Evolutionary conservation across 2,329 filamentous ascomycete genomes (phyloP).

Genomic region (Phaeosphaeriaceae sp.): DNA sequence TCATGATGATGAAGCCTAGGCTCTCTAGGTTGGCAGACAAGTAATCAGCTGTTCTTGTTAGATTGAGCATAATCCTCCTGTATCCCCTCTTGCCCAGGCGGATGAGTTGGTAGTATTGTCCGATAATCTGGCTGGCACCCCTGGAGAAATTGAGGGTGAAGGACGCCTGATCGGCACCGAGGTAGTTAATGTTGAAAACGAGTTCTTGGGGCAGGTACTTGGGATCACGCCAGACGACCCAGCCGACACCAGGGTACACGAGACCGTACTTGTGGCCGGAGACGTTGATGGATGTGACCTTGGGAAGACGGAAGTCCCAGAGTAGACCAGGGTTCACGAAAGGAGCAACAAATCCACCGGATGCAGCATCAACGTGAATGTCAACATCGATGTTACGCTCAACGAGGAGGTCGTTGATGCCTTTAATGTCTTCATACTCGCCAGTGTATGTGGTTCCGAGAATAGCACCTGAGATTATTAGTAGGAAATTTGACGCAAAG

Average conservation of each 20-base stretch:
- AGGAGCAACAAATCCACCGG: constrained; percentile 89
- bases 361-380: constrained; percentile 93
- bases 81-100: constrained; percentile 93
- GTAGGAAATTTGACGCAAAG: neutral
- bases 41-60: constrained; percentile 89
- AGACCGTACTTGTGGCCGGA: constrained; percentile 87
- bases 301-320: constrained; percentile 91
- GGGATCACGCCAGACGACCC: constrained; percentile 86
- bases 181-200: constrained; percentile 99
- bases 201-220: constrained; percentile 76
- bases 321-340: constrained; percentile 83
- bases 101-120: constrained; percentile 97
- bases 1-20: constrained; percentile 88
- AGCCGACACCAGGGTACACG: constrained; percentile 88
- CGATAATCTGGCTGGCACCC: constrained; percentile 91
- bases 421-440: constrained; percentile 90
- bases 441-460: constrained; percentile 94
- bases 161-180: constrained; percentile 91
- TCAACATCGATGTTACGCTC: constrained; percentile 77
- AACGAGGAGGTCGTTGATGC: constrained; percentile 84
- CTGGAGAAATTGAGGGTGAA: constrained; percentile 99
- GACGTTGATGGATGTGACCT: constrained; percentile 91
- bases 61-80: constrained; percentile 89
- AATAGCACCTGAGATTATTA: constrained; percentile 61
- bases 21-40: constrained; percentile 74